A percentile compares a stretch with the other conserved stretches of the same genome.
These are phyloP conservation scores for Salix caprea DNA, from an alignment of 345 rosid genomes.

Conservation along the genomic window DNA sequence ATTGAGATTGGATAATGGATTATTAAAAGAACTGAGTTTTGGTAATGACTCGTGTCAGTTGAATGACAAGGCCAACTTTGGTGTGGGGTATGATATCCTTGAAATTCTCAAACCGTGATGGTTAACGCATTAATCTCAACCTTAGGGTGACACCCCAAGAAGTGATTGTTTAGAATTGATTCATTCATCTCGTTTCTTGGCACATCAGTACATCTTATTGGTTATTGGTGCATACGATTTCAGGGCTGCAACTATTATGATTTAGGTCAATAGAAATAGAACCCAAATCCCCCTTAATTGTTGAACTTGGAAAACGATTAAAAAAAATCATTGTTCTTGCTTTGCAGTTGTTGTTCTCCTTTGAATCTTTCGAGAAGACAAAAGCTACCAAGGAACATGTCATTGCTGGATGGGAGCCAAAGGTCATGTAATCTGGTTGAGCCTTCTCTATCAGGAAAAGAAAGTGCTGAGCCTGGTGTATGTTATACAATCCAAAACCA, in stretches of 20 bases:
- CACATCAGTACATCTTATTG: background rate
- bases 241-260: background rate
- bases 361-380: constrained; percentile 70
- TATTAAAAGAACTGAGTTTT: background rate
- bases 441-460: background rate
- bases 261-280: background rate
- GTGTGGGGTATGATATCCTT: background rate
- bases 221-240: background rate
- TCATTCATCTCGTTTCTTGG: background rate
- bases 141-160: background rate
- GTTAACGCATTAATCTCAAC: background rate
- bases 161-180: background rate
- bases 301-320: background rate
- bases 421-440: constrained; percentile 36
- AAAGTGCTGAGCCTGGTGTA: background rate
- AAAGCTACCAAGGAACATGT: constrained; percentile 51
- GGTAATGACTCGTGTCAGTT: background rate
- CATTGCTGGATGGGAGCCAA: constrained; percentile 77
- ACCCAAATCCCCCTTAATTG: background rate
- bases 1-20: background rate
- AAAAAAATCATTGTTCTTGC: background rate
- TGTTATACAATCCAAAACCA: background rate
- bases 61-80: background rate
- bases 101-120: background rate
- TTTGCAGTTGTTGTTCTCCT: constrained; percentile 48